phyloP scores from a whole-genome alignment of 2,329 filamentous ascomycete genomes.

The Calonectria hongkongensis region DNA sequence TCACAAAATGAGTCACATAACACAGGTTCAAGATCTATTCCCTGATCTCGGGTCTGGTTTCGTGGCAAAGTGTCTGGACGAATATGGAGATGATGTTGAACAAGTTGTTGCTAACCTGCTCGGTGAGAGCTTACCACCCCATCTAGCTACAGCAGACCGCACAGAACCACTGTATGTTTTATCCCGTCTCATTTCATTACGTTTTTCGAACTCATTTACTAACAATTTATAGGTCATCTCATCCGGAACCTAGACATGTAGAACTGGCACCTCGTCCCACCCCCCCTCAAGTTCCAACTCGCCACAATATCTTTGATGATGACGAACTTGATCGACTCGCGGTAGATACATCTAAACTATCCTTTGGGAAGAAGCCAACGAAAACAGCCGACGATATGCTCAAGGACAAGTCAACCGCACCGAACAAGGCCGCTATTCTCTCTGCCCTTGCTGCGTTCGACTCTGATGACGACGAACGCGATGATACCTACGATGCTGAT shows the following conservation, averaged over 20 bases:
- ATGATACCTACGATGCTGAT: slow-evolving; percentile 95
- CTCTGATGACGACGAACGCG: slow-evolving; percentile 94
- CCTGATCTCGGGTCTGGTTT: slow-evolving; percentile 90
- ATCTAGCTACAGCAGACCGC: slow-evolving; percentile 79
- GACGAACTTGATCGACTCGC: slow-evolving; percentile 86
- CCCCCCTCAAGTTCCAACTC: slow-evolving; percentile 72
- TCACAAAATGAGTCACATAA: slow-evolving; percentile 88
- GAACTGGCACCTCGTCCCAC: slow-evolving; percentile 76
- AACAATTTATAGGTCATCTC: slow-evolving; percentile 55
- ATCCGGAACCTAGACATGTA: slow-evolving; percentile 50
- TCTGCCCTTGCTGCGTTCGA: slow-evolving; percentile 93
- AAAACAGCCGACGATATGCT: slow-evolving; percentile 84
- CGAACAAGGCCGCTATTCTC: slow-evolving; percentile 89
- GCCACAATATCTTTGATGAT: slow-evolving; percentile 86
- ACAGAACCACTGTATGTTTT: slow-evolving; percentile 76
- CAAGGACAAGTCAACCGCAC: slow-evolving; percentile 76
- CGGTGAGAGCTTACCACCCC: slow-evolving; percentile 82
- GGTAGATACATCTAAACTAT: slow-evolving; percentile 80
- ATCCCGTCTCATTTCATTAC: neutral
- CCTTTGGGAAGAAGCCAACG: slow-evolving; percentile 83
- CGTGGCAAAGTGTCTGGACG: slow-evolving; percentile 84
- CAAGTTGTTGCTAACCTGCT: slow-evolving; percentile 88
- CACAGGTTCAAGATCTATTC: slow-evolving; percentile 95
- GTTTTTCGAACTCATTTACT: slow-evolving; percentile 36
- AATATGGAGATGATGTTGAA: slow-evolving; percentile 86